Conservation (phyloP, 768 basidiomycete species). For the Tulasnella sp. region DNA sequence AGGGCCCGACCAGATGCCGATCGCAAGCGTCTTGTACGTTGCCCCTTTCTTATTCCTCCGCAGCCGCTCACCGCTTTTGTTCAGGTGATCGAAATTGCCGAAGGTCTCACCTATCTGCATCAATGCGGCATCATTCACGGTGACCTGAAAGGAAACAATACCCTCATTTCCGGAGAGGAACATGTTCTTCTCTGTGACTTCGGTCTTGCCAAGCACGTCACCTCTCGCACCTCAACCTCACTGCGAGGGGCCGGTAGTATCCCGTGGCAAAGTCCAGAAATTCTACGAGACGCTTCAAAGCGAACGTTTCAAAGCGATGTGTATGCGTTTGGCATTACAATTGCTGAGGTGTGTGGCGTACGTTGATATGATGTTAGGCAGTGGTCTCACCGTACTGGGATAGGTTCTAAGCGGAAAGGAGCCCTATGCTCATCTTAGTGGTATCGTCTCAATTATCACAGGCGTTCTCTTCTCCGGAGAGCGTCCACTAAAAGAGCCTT, state of each 20-base stretch:
- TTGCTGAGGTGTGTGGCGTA: neutral
- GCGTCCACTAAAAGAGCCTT: neutral
- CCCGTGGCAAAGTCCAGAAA: neutral
- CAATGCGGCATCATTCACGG: neutral
- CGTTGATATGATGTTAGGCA: neutral
- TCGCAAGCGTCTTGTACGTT: neutral
- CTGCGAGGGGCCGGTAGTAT: neutral
- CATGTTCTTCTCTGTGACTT: neutral
- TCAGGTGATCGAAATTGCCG: neutral
- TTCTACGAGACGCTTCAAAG: neutral
- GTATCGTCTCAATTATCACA: neutral
- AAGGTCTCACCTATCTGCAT: neutral
- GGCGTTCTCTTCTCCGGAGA: neutral
- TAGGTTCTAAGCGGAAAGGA: neutral
- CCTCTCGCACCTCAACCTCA: neutral
- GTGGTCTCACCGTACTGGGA: neutral
- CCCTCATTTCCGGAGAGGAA: neutral
- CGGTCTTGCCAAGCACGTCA: neutral
- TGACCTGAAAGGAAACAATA: neutral
- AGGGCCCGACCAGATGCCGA: neutral
- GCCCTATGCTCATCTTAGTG: neutral
- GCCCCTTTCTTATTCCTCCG: neutral
- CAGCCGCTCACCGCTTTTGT: neutral
- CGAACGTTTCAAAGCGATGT: neutral
- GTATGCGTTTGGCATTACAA: neutral